Conservation (phyloP, 192 early-diverging fungal species). For the Geranomyces variabilis region DNA sequence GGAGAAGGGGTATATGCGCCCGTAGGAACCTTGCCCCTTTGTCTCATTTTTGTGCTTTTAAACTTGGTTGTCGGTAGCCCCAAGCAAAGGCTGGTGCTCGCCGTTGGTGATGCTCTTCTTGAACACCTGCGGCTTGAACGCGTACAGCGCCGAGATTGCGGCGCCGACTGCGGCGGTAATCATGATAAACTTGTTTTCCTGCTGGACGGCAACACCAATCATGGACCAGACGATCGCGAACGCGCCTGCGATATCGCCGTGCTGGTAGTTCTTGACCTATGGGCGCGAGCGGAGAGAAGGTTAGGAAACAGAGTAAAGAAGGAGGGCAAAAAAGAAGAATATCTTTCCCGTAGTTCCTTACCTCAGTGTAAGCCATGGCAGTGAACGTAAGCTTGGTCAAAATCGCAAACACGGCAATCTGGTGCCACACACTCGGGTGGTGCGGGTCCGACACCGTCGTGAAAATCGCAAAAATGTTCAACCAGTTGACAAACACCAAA, state of each 20-base stretch:
- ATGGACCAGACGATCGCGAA: constrained; percentile 60
- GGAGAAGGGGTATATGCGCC: too few relatives aligned
- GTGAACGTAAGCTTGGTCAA: constrained; percentile 58
- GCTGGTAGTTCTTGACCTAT: constrained; percentile 33
- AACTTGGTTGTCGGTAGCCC: constrained; percentile 15
- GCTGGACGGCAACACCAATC: constrained; percentile 25
- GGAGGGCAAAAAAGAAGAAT: too few relatives aligned
- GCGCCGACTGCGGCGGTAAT: constrained; percentile 15
- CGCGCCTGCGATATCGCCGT: constrained; percentile 66
- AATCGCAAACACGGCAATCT: constrained; percentile 53
- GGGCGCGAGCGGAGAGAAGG: too few relatives aligned
- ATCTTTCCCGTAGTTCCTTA: too few relatives aligned
- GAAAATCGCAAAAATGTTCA: constrained; percentile 67
- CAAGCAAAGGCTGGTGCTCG: constrained; percentile 26
- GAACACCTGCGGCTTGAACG: constrained; percentile 28
- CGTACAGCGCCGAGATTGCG: constrained; percentile 12
- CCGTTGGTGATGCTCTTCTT: constrained; percentile 10
- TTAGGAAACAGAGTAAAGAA: too few relatives aligned
- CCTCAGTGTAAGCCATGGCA: constrained; percentile 64
- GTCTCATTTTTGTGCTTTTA: background rate
- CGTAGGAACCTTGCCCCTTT: too few relatives aligned
- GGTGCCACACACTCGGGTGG: constrained; percentile 47
- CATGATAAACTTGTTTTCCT: constrained; percentile 25
- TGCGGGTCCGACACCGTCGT: constrained; percentile 39
- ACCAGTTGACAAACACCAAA: constrained; percentile 59